Evolutionary conservation across 345 rosid genomes (phyloP).

Genomic region (Triadica sebifera): DNA sequence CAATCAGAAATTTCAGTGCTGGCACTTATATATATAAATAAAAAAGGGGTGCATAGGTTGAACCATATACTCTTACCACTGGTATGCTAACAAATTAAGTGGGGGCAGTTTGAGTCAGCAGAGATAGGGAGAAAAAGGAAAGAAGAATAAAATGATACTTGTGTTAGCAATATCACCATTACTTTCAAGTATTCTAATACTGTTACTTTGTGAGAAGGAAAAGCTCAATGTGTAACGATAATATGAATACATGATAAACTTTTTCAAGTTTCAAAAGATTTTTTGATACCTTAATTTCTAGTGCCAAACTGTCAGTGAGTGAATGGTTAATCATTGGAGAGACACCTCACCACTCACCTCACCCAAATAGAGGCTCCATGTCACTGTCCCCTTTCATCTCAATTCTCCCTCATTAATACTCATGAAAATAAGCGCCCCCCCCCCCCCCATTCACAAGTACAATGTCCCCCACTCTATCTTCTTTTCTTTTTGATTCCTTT

Average conservation of each 20-base stretch:
- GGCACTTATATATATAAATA: too few species aligned
- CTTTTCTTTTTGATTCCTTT: too few species aligned
- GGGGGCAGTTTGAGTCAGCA: not conserved
- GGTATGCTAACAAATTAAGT: not conserved
- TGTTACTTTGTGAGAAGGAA: not conserved
- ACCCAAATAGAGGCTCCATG: not conserved
- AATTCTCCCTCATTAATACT: not conserved
- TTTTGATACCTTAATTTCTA: not conserved
- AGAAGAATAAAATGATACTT: not conserved
- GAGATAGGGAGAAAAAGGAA: not conserved
- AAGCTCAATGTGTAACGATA: not conserved
- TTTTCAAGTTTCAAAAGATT: not conserved
- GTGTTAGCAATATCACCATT: not conserved
- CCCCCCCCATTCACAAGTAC: too few species aligned
- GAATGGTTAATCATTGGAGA: conserved; percentile 16
- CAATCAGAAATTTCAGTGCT: too few species aligned
- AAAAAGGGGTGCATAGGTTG: too few species aligned
- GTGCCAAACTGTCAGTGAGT: conserved; percentile 12
- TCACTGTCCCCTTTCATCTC: not conserved
- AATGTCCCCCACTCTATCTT: too few species aligned
- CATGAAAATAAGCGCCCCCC: not conserved
- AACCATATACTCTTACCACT: too few species aligned
- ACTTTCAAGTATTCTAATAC: too few species aligned
- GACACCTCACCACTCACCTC: conserved; percentile 9
- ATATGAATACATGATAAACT: too few species aligned